Conservation (phyloP, 108 stramenopile species). For the Pseudonitzschia multiseries region DNA sequence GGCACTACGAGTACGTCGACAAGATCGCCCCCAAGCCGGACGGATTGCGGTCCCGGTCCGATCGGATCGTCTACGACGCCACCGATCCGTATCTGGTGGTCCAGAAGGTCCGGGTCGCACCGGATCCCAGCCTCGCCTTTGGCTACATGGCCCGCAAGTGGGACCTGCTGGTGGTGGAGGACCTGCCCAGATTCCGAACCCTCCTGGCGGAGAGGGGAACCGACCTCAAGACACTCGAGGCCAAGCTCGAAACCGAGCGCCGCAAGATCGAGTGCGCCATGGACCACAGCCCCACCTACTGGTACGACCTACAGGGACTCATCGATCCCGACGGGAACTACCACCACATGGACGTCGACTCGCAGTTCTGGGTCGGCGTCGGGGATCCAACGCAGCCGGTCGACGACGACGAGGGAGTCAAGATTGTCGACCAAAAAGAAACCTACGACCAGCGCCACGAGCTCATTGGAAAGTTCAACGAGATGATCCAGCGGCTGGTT, state of each 20-base stretch:
- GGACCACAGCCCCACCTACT: slow-evolving; percentile 3
- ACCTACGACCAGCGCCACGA: background rate
- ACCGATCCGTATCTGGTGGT: background rate
- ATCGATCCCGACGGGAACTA: background rate
- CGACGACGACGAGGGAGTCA: background rate
- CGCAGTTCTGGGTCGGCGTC: slow-evolving; percentile 1
- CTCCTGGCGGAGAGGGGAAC: background rate
- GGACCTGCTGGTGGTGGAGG: background rate
- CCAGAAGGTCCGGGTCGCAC: background rate
- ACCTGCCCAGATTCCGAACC: background rate
- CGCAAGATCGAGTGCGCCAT: slow-evolving; percentile 1
- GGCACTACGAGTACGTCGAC: background rate
- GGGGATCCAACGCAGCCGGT: background rate
- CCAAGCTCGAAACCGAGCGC: background rate
- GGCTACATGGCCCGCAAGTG: background rate
- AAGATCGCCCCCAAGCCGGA: background rate
- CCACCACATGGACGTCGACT: slow-evolving; percentile 5
- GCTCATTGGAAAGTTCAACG: background rate
- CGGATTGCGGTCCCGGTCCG: background rate
- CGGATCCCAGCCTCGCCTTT: background rate
- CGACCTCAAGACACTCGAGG: background rate
- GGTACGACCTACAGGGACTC: slow-evolving; percentile 1
- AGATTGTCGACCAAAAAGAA: background rate
- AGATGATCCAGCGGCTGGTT: slow-evolving; percentile 2
- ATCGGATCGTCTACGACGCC: background rate